Evolutionary conservation across 768 basidiomycete genomes (phyloP).

Genomic region (Chalciporus pseudorubinellus): DNA sequence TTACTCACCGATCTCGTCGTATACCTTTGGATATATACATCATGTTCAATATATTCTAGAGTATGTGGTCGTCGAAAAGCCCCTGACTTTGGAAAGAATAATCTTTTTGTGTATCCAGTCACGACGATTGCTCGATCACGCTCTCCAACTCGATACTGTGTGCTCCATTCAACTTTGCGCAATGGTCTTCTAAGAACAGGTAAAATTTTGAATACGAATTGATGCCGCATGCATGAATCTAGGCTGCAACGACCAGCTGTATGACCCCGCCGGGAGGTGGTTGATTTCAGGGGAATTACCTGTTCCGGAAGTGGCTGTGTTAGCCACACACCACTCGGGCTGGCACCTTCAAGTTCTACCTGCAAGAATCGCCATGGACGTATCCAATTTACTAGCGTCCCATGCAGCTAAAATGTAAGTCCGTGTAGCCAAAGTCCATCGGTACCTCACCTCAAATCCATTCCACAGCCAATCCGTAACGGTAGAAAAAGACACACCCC

Average conservation of each 20-base stretch:
- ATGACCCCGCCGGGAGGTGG: too few species aligned
- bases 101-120: too few species aligned
- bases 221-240: too few species aligned
- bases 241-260: too few species aligned
- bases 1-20: neutral
- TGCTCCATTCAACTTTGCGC: too few species aligned
- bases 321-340: too few species aligned
- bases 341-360: too few species aligned
- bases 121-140: too few species aligned
- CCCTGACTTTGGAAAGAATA: neutral
- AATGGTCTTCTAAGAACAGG: too few species aligned
- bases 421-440: neutral
- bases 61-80: neutral
- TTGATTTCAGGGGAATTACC: neutral
- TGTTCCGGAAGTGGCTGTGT: neutral
- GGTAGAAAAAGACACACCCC: constrained; percentile 77
- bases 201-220: too few species aligned
- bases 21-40: neutral
- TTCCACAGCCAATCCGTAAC: constrained; percentile 51
- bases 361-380: constrained; percentile 57
- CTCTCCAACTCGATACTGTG: too few species aligned
- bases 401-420: constrained; percentile 72
- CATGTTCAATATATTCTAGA: neutral
- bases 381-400: constrained; percentile 72
- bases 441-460: neutral